phyloP scores from a whole-genome alignment of 345 rosid genomes.

The Crucihimalaya himalaica region DNA sequence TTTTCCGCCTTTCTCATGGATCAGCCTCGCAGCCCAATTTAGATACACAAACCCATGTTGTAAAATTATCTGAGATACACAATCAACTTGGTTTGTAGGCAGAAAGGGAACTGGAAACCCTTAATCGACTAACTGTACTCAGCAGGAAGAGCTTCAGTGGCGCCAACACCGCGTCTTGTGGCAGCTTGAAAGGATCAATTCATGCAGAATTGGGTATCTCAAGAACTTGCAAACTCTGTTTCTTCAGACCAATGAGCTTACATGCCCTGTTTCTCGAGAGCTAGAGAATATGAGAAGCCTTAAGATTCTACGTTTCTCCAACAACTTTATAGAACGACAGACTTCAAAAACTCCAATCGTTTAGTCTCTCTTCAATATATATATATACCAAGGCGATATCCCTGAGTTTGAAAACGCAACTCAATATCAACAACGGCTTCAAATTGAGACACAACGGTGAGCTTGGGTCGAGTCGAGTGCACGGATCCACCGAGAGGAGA shows the following conservation, averaged over 20 bases:
- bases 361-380: constrained; percentile 60
- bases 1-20: background rate
- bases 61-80: background rate
- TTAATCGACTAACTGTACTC: background rate
- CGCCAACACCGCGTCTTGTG: background rate
- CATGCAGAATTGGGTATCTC: constrained; percentile 59
- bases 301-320: constrained; percentile 65
- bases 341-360: constrained; percentile 59
- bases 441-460: background rate
- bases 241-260: constrained; percentile 60
- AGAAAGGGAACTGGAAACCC: background rate
- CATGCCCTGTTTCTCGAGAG: constrained; percentile 61
- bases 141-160: background rate
- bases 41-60: background rate
- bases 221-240: constrained; percentile 60
- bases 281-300: constrained; percentile 66
- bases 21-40: background rate
- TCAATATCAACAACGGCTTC: background rate
- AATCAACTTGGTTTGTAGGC: background rate
- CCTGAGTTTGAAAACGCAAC: constrained; percentile 45
- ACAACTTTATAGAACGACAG: constrained; percentile 65
- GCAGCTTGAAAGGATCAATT: constrained; percentile 64
- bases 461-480: no score
- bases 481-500: background rate
- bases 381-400: constrained; percentile 59